A percentile compares a stretch with the other conserved stretches of the same genome.
These are phyloP conservation scores for Pseudogymnoascus sp. DNA, from an alignment of 2,329 filamentous ascomycete species.

Conservation along the genomic window DNA sequence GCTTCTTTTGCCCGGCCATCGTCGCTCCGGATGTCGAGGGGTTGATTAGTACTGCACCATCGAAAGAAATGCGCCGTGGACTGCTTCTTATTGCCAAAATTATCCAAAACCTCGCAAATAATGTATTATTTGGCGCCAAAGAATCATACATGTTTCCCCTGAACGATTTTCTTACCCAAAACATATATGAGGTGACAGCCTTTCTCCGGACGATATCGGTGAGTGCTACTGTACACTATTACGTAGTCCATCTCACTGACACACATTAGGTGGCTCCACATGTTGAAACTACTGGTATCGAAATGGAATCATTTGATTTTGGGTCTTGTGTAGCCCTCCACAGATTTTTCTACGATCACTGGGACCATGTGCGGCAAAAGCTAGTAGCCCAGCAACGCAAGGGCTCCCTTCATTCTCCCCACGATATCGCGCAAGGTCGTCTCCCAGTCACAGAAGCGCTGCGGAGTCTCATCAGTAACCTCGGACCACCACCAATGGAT, in stretches of 20 bases:
- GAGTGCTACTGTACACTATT: constrained; percentile 21
- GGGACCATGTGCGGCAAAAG: constrained; percentile 60
- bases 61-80: constrained; percentile 61
- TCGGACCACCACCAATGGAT: constrained; percentile 58
- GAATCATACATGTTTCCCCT: constrained; percentile 65
- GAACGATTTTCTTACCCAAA: constrained; percentile 59
- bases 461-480: constrained; percentile 53
- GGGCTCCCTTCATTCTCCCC: constrained; percentile 46
- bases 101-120: constrained; percentile 63
- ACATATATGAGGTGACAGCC: constrained; percentile 58
- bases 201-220: constrained; percentile 62
- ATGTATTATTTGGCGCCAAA: constrained; percentile 62
- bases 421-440: constrained; percentile 42
- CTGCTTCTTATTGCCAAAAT: constrained; percentile 63
- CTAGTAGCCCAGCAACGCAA: constrained; percentile 51
- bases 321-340: constrained; percentile 63
- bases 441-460: constrained; percentile 52
- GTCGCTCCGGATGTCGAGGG: constrained; percentile 61
- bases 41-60: constrained; percentile 50
- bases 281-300: constrained; percentile 33
- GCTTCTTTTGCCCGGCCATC: constrained; percentile 65
- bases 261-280: constrained; percentile 37
- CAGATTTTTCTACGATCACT: constrained; percentile 62
- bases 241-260: constrained; percentile 10
- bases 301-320: constrained; percentile 53